Evolutionary conservation across 73 alveolate genomes (phyloP), one percentile per base, ranked within the genome.

Genomic region (Blepharisma stoltei): DNA sequence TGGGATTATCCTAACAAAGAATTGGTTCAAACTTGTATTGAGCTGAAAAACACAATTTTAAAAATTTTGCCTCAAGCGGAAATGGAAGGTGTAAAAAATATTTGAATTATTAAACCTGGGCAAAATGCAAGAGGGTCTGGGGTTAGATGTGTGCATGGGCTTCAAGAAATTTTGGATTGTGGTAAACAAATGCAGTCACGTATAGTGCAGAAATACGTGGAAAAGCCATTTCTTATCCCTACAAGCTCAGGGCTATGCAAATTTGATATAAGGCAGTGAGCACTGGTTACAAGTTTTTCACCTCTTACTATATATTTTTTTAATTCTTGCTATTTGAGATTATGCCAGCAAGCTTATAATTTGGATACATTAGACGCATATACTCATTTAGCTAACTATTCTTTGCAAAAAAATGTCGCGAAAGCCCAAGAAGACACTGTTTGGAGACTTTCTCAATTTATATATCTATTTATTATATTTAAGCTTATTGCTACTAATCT

Each of bases 181-280:
- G 80, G 81, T 83, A 83, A 77, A 77, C 53, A 84, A 84, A 85
- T 88, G 90, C 86, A 84, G 54, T 86, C 96, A 41, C 90, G 94
- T 27, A 86, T 94, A 0, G 92, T 94, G 3, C 93, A 94, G 81
- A 94, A 94, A 82, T 94, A 94, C 80, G 89, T 89, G 20, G 99
- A 94, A 81, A 82, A 83, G 69, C 94, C 96, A 32, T 80, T 92
- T 49, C 76, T 93, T n/a, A 65, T 92, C n/a, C 73, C 73, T 20
- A 8, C 23, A 1, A 2, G 48, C 23, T 48, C 76, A 48, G 88
- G 89, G 43, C 81, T 83, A 54, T 91, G 94, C 70, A 94, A 94
- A 83, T 94, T 94, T 77, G 99, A 94, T 92, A 75, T 94, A 18
- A 77, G 99, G 44, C 91, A 88, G 73, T 94, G 99, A 97, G 97